Percentiles rank a stretch among this genome's conserved stretches.
Evolutionary conservation across 2,329 filamentous ascomycete species (phyloP).

Genomic region (Pseudogymnoascus sp.): DNA sequence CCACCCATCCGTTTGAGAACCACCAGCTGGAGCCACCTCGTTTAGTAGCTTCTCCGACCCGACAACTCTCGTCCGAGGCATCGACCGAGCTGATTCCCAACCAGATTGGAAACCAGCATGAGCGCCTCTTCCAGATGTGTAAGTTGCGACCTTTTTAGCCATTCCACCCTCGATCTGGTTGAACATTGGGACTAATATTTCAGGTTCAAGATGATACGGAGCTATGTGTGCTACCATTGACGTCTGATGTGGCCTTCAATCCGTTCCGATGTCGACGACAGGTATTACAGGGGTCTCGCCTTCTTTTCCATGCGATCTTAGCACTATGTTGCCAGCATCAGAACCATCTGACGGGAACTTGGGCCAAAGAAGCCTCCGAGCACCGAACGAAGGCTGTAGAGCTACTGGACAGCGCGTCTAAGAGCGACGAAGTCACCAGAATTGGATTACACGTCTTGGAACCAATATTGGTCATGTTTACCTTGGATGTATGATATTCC

Average conservation of each 20-base stretch:
- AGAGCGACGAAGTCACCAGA: slow-evolving; percentile 1
- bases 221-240: slow-evolving; percentile 29
- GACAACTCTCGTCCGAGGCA: neutral
- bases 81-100: neutral
- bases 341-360: slow-evolving; percentile 22
- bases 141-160: neutral
- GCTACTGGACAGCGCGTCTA: slow-evolving; percentile 19
- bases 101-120: neutral
- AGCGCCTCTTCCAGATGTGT: slow-evolving; percentile 1
- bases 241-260: slow-evolving; percentile 26
- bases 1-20: neutral
- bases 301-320: slow-evolving; percentile 29
- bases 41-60: neutral
- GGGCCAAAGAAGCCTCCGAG: slow-evolving; percentile 17
- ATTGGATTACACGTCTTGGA: slow-evolving; percentile 19
- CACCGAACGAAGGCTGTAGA: slow-evolving; percentile 22
- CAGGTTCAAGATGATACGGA: slow-evolving; percentile 26
- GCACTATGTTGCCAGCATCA: slow-evolving; percentile 26
- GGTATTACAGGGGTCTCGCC: slow-evolving; percentile 19
- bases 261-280: slow-evolving; percentile 26
- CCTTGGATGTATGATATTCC: slow-evolving; percentile 24
- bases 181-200: neutral
- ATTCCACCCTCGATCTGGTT: neutral
- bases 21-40: slow-evolving; percentile 1
- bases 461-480: slow-evolving; percentile 27